phyloP scores from a whole-genome alignment of 805 yeast genomes.

The Candida suzukii region DNA sequence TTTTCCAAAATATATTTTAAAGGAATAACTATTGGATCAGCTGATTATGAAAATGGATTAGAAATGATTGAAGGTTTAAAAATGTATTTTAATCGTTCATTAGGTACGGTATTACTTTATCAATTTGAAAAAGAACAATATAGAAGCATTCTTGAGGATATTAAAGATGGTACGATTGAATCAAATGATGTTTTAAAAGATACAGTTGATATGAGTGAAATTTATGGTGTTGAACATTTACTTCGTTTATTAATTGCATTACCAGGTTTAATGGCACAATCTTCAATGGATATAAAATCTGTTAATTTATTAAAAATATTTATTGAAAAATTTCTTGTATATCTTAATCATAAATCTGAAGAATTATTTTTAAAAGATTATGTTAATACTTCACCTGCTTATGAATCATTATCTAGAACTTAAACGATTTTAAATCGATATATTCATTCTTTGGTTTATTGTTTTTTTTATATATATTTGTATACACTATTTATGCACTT shows the following conservation, averaged over 20 bases:
- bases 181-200: constrained; percentile 10
- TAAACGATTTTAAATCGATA: too few species aligned
- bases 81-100: constrained; percentile 64
- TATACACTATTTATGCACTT: too few species aligned
- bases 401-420: constrained; percentile 28
- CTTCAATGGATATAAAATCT: constrained; percentile 76
- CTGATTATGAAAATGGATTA: constrained; percentile 39
- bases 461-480: too few species aligned
- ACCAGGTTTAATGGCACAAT: constrained; percentile 76
- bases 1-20: constrained; percentile 32
- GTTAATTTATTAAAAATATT: constrained; percentile 47
- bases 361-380: constrained; percentile 33
- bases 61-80: constrained; percentile 70
- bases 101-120: constrained; percentile 66
- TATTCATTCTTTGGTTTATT: too few species aligned
- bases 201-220: constrained; percentile 15
- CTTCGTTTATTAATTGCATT: constrained; percentile 68
- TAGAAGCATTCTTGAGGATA: constrained; percentile 33
- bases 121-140: constrained; percentile 74
- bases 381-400: constrained; percentile 44
- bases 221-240: constrained; percentile 81
- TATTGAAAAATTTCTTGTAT: constrained; percentile 47
- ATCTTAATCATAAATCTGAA: constrained; percentile 36
- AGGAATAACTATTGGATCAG: constrained; percentile 41
- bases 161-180: background rate